A percentile compares a stretch with the other conserved stretches of the same genome.
phyloP scores from a whole-genome alignment of 805 yeast species.

The Wickerhamia fluorescens region DNA sequence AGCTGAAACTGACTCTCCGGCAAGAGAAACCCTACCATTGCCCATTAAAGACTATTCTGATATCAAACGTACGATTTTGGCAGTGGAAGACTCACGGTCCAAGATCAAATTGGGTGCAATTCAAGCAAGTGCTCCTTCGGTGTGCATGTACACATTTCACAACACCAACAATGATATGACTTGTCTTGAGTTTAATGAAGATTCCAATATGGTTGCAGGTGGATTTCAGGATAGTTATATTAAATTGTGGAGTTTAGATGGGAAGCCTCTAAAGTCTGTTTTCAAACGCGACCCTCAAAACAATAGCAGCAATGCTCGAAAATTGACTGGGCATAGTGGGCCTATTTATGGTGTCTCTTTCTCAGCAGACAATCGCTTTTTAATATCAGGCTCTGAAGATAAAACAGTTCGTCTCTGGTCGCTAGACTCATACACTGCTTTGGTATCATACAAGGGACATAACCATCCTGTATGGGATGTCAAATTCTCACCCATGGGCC shows the following conservation, averaged over 20 bases:
- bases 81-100: slow-evolving; percentile 76
- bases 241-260: slow-evolving; percentile 90
- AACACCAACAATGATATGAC: slow-evolving; percentile 87
- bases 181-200: slow-evolving; percentile 80
- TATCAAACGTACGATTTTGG: slow-evolving; percentile 67
- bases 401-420: slow-evolving; percentile 93
- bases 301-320: slow-evolving; percentile 36
- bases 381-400: slow-evolving; percentile 84
- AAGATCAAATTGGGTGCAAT: slow-evolving; percentile 59
- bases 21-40: slow-evolving; percentile 69
- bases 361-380: slow-evolving; percentile 79
- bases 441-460: slow-evolving; percentile 95
- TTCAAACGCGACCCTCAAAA: slow-evolving; percentile 49
- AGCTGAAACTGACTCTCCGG: slow-evolving; percentile 59
- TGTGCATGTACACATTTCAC: slow-evolving; percentile 97
- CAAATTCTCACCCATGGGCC: slow-evolving; percentile 88
- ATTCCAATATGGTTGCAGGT: slow-evolving; percentile 80
- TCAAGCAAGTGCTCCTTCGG: slow-evolving; percentile 85
- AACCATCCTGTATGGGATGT: slow-evolving; percentile 98
- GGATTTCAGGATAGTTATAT: slow-evolving; percentile 92
- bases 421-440: slow-evolving; percentile 77
- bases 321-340: slow-evolving; percentile 88
- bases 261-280: slow-evolving; percentile 67
- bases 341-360: slow-evolving; percentile 87
- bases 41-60: slow-evolving; percentile 80